phyloP scores from a whole-genome alignment of 108 stramenopile genomes.

The Cylindrotheca fusiformis region DNA sequence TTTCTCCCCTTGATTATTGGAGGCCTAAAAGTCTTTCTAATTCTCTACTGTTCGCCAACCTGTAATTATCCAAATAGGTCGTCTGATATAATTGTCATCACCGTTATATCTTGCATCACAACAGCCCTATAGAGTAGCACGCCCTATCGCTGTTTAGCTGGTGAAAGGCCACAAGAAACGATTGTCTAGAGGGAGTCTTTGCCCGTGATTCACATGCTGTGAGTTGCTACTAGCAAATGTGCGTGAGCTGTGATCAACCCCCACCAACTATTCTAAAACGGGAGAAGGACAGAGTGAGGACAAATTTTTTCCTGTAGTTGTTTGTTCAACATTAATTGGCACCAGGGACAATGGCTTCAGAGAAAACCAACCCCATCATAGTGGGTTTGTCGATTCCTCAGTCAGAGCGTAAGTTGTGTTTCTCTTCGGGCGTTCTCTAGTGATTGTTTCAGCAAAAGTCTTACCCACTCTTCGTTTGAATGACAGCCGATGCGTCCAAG shows the following conservation, averaged over 20 bases:
- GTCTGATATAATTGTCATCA: too few relatives aligned
- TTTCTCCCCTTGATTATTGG: too few relatives aligned
- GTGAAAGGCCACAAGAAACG: too few relatives aligned
- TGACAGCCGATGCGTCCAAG: conserved; percentile 42
- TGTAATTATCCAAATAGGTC: too few relatives aligned
- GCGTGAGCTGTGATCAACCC: background rate
- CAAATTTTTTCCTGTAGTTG: background rate
- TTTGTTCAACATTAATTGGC: background rate
- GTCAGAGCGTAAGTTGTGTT: conserved; percentile 18
- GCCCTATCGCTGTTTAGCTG: too few relatives aligned
- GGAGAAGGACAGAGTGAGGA: background rate
- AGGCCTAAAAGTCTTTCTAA: too few relatives aligned
- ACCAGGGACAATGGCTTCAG: conserved; percentile 66
- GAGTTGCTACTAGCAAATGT: too few relatives aligned
- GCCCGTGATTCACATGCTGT: too few relatives aligned
- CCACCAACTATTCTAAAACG: background rate
- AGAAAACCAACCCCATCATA: conserved; percentile 32
- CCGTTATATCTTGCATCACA: too few relatives aligned
- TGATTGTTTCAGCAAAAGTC: background rate
- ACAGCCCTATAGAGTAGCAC: too few relatives aligned
- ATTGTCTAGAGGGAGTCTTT: too few relatives aligned
- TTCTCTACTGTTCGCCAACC: too few relatives aligned
- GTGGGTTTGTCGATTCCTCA: conserved; percentile 27
- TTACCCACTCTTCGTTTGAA: background rate
- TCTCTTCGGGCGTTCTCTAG: background rate